A percentile compares a stretch with the other conserved stretches of the same genome.
Conservation (phyloP, 345 rosid species). For the Excoecaria cochinchinensis region DNA sequence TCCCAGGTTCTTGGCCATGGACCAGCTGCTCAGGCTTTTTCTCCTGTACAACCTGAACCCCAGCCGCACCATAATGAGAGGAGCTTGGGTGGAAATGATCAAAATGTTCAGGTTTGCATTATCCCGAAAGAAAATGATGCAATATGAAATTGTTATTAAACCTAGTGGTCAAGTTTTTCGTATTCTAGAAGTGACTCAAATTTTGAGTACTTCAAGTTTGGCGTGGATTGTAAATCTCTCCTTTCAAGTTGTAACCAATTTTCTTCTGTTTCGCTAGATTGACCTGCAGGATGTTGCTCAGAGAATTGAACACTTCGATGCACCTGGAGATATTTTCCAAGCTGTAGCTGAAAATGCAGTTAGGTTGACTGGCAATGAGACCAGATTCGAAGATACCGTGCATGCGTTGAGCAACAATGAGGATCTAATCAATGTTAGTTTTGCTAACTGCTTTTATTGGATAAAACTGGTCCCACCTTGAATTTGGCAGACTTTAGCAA, state of each 20-base stretch:
- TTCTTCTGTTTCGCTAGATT: constrained; percentile 32
- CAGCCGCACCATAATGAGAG: constrained; percentile 30
- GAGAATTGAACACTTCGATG: constrained; percentile 50
- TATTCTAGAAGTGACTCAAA: not conserved
- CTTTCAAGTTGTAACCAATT: not conserved
- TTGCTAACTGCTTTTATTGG: not conserved
- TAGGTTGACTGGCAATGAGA: constrained; percentile 27
- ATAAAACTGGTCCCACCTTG: not conserved
- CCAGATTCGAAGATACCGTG: constrained; percentile 42
- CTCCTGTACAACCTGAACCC: constrained; percentile 29
- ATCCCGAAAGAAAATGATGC: not conserved
- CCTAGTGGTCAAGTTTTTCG: not conserved
- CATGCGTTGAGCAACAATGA: constrained; percentile 54
- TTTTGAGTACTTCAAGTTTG: not conserved
- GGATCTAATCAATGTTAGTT: constrained; percentile 58
- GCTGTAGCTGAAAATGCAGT: constrained; percentile 59
- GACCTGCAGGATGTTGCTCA: constrained; percentile 46
- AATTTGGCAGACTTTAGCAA: not conserved
- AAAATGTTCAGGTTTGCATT: constrained; percentile 45
- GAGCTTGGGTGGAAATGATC: constrained; percentile 28
- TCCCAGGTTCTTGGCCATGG: constrained; percentile 64
- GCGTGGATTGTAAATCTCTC: not conserved
- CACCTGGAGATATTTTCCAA: constrained; percentile 59
- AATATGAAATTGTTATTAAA: not conserved
- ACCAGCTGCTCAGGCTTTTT: constrained; percentile 27